A percentile compares a stretch with the other conserved stretches of the same genome.
These are phyloP conservation scores for Blastobotrys elegans DNA, from an alignment of 1,139 yeast species.

Conservation along the genomic window DNA sequence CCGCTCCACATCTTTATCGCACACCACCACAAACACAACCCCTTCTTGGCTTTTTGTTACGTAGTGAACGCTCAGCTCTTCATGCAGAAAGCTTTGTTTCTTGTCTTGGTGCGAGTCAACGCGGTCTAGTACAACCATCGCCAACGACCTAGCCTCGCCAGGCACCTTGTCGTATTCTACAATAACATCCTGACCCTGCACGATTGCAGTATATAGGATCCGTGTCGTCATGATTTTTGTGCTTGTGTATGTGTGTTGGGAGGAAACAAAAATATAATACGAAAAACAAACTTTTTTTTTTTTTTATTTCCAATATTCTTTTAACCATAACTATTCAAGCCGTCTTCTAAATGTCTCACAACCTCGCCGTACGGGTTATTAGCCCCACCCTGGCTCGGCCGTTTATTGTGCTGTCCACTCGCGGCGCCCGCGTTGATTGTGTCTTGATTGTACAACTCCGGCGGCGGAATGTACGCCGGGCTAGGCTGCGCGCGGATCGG, in stretches of 20 bases:
- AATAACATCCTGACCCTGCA: slow-evolving; percentile 26
- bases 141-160: slow-evolving; percentile 23
- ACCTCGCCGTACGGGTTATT: slow-evolving; percentile 25
- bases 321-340: slow-evolving; percentile 20
- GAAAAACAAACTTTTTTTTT: no score
- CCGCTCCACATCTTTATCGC: slow-evolving; percentile 28
- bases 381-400: slow-evolving; percentile 8
- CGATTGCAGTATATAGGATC: slow-evolving; percentile 30
- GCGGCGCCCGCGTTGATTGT: slow-evolving; percentile 1
- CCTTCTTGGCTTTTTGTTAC: slow-evolving; percentile 27
- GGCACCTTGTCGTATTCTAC: slow-evolving; percentile 24
- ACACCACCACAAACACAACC: slow-evolving; percentile 31
- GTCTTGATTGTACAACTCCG: slow-evolving; percentile 28
- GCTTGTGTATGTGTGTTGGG: background rate
- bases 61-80: slow-evolving; percentile 33
- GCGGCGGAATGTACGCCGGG: slow-evolving; percentile 41
- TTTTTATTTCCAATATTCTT: no score
- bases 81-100: slow-evolving; percentile 33
- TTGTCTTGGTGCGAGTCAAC: slow-evolving; percentile 22
- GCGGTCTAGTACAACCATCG: slow-evolving; percentile 28
- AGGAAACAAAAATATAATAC: background rate
- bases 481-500: slow-evolving; percentile 38
- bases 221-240: background rate
- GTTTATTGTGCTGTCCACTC: slow-evolving; percentile 7
- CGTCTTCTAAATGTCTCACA: slow-evolving; percentile 32